phyloP scores from a whole-genome alignment of 805 yeast species.

The Cyberlindnera bimundalis region DNA sequence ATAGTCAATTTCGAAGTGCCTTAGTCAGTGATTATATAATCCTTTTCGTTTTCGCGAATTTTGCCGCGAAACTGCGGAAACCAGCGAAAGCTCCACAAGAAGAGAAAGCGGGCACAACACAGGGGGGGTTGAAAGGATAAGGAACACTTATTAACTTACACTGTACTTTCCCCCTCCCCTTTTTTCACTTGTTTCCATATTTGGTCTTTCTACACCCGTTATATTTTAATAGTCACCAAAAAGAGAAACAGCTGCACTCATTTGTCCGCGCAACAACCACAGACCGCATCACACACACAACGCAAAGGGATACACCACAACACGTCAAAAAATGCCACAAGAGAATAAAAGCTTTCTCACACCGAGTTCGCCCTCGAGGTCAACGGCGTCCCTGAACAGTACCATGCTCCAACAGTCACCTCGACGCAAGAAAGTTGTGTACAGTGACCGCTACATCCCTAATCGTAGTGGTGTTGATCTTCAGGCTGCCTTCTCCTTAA shows the following conservation, averaged over 20 bases:
- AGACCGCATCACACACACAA: too few relatives aligned
- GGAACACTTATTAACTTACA: too few relatives aligned
- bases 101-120: background rate
- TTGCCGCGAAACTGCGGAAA: slow-evolving; percentile 9
- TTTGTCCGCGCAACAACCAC: too few relatives aligned
- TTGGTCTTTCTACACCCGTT: too few relatives aligned
- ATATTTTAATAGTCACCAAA: too few relatives aligned
- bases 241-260: too few relatives aligned
- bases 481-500: slow-evolving; percentile 60
- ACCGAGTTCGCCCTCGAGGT: slow-evolving; percentile 31
- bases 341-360: slow-evolving; percentile 24
- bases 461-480: slow-evolving; percentile 80
- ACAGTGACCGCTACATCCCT: slow-evolving; percentile 87
- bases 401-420: slow-evolving; percentile 31
- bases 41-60: background rate
- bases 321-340: slow-evolving; percentile 14
- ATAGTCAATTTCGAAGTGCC: too few relatives aligned
- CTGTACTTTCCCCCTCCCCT: too few relatives aligned
- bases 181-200: too few relatives aligned
- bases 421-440: slow-evolving; percentile 40
- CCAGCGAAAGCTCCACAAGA: slow-evolving; percentile 8
- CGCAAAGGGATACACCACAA: background rate
- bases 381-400: slow-evolving; percentile 25
- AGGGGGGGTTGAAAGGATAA: background rate
- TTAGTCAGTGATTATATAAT: background rate